A percentile compares a stretch with the other conserved stretches of the same genome.
These are phyloP conservation scores for Acorus calamus DNA, from an alignment of 106 monocot genomes.

Conservation along the genomic window DNA sequence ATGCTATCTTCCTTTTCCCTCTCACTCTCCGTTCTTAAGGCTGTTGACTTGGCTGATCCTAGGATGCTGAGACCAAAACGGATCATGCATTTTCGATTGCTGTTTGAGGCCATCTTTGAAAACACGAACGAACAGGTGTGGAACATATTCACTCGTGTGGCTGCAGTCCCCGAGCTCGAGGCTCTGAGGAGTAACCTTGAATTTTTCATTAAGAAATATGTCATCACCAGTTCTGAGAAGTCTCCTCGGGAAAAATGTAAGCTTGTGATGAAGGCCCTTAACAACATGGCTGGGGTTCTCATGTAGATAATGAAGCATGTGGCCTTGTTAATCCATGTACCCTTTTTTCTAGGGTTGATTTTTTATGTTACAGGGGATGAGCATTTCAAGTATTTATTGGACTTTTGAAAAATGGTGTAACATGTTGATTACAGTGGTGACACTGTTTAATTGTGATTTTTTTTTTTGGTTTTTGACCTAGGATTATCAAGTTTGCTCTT, in stretches of 20 bases:
- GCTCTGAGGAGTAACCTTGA: conserved; percentile 32
- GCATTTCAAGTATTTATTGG: no score
- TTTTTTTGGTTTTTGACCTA: no score
- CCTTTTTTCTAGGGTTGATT: no score
- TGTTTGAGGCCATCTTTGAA: conserved; percentile 54
- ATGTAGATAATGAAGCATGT: conserved; percentile 23
- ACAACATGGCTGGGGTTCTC: conserved; percentile 67
- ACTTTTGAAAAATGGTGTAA: no score
- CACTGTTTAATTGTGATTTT: no score
- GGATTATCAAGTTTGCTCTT: no score
- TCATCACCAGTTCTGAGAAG: conserved; percentile 15
- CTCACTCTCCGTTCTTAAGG: conserved; percentile 54
- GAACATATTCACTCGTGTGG: conserved; percentile 74
- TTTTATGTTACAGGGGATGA: no score
- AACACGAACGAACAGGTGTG: conserved; percentile 42
- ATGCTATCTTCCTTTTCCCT: conserved; percentile 70
- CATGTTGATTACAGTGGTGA: no score
- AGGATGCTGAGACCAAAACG: conserved; percentile 36
- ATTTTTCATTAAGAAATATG: conserved; percentile 65
- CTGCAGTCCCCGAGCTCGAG: conserved; percentile 56
- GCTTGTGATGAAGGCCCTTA: conserved; percentile 57
- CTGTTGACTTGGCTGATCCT: conserved; percentile 38
- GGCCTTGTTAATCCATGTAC: no score
- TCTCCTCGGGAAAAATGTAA: conserved; percentile 34
- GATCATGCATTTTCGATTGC: conserved; percentile 70